Conservation (phyloP, 306 rosid species). For the Inga oerstediana region DNA sequence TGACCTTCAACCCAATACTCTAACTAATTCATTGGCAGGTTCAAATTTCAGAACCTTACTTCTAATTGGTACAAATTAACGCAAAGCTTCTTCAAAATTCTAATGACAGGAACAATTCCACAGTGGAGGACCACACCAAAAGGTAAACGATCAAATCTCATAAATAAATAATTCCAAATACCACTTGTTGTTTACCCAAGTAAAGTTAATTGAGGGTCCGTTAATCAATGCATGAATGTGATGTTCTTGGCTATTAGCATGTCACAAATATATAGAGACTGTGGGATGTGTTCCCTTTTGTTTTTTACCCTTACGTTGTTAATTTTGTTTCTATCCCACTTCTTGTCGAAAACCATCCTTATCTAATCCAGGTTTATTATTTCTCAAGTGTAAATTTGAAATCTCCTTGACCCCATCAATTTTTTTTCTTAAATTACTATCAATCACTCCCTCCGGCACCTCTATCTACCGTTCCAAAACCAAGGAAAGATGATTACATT, state of each 20-base stretch:
- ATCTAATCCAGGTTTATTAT: neutral
- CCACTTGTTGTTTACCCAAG: neutral
- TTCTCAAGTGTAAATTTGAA: neutral
- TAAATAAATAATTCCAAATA: neutral
- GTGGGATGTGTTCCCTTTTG: neutral
- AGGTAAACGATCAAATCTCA: neutral
- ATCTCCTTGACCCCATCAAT: neutral
- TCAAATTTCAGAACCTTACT: too few relatives aligned
- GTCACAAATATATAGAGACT: neutral
- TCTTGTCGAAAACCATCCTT: neutral
- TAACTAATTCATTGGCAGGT: too few relatives aligned
- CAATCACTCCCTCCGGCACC: neutral
- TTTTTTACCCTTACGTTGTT: neutral
- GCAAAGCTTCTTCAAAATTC: neutral
- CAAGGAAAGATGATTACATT: too few relatives aligned
- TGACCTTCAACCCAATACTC: too few relatives aligned
- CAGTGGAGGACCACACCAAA: neutral
- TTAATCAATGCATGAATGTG: neutral
- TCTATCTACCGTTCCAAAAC: too few relatives aligned
- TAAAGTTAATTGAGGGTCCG: neutral
- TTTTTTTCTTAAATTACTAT: neutral
- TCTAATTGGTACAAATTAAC: neutral
- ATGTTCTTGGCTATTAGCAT: neutral
- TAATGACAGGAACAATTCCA: neutral
- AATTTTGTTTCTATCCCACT: slow-evolving; percentile 1